Base-by-base conservation (phyloP, 148 eudicot species). In the Bassia scoparia region DNA sequence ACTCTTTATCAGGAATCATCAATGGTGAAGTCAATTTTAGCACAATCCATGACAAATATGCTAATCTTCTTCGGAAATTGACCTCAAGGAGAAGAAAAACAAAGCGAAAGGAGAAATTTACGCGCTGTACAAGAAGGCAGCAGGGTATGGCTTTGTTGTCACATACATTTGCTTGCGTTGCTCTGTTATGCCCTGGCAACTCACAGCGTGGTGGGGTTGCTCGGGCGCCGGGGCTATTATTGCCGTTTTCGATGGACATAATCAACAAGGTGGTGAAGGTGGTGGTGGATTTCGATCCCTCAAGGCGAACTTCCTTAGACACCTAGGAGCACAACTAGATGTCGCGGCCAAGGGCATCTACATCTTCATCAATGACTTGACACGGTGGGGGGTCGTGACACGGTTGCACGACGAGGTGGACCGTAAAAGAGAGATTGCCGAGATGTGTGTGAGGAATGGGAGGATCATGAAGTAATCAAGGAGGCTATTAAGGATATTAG, bases 261-360 rank as follows among this genome's bases (percentile, higher is more conserved):
- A 43, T 74, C 1, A 79, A 74, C 58, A 83, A 20, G 33, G 59
- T 70, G 55, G 76, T 69, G 64, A 55, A n/a, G n/a, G n/a, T n/a
- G n/a, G n/a, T n/a, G n/a, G 75, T 15, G 49, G 48, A 68, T n/a
- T n/a, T n/a, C 69, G 62, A 26, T 26, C 74, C 46, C 44, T 17
- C 20, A 83, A 72, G 72, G 53, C 38, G 14, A 78, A 70, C 50
- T 34, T 59, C 35, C 68, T 68, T 0, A 70, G 83, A 43, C 77
- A 83, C 37, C 49, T 84, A 7, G 79, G 82, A 3, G 69, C 69
- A 24, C 86, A 87, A 65, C 78, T 93, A 43, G 97, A 93, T 73
- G 75, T 83, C 5, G 92, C 98, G 3, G 91, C 88, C 2, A 85
- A 81, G 82, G 97, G 92, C 17, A 80, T 88, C 18, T 91, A 86